Evolutionary conservation across 2,329 filamentous ascomycete species (phyloP).

Genomic region (Cucurbitaria berberidis): DNA sequence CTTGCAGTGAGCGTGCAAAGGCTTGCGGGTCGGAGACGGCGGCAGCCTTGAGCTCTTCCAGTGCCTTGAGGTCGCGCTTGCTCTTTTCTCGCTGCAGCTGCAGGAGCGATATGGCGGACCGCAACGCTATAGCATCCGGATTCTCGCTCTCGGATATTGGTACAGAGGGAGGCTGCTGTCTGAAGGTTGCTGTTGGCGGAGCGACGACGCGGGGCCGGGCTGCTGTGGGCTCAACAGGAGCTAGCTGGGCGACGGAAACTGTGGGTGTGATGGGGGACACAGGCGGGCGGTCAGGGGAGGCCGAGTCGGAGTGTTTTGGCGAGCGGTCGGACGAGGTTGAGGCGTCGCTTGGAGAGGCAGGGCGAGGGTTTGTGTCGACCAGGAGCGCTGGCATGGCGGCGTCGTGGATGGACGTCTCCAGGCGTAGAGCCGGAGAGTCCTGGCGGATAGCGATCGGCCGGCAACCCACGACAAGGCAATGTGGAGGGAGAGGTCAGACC

Average conservation of each 20-base stretch:
- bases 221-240: conserved; percentile 35
- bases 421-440: conserved; percentile 24
- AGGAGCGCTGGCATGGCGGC: conserved; percentile 48
- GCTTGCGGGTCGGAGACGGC: conserved; percentile 73
- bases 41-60: conserved; percentile 72
- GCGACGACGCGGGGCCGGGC: conserved; percentile 33
- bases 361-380: conserved; percentile 37
- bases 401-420: conserved; percentile 27
- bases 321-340: conserved; percentile 28
- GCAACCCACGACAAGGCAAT: conserved; percentile 10
- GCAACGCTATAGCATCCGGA: conserved; percentile 85
- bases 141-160: conserved; percentile 64
- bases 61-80: conserved; percentile 72
- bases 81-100: conserved; percentile 85
- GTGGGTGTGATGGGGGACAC: conserved; percentile 51
- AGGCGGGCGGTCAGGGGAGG: conserved; percentile 46
- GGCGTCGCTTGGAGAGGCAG: conserved; percentile 33
- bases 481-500: conserved; percentile 11
- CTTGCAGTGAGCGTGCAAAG: conserved; percentile 72
- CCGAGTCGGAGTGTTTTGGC: conserved; percentile 34
- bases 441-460: conserved; percentile 19
- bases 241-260: conserved; percentile 42
- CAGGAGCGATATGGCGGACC: conserved; percentile 82
- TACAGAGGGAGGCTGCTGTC: conserved; percentile 51
- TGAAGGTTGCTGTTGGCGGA: conserved; percentile 46